These are phyloP conservation scores for Mangifera indica DNA, from an alignment of 345 rosid genomes.

Conservation along the genomic window DNA sequence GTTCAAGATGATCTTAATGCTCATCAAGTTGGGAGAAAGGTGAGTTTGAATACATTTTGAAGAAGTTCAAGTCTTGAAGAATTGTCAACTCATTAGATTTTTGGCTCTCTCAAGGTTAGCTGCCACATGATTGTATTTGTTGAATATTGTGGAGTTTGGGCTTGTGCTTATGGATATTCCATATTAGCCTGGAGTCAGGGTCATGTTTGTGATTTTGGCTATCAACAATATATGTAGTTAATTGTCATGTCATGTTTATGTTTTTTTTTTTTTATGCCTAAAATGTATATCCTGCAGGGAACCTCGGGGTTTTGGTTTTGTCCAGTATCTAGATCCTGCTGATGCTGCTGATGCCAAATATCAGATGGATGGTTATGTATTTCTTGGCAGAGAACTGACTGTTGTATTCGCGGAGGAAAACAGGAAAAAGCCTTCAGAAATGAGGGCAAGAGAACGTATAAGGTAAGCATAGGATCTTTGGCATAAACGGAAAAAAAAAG, in stretches of 20 bases:
- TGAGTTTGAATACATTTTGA: conserved; percentile 54
- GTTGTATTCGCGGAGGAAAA: conserved; percentile 90
- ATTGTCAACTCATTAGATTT: conserved; percentile 41
- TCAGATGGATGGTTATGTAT: conserved; percentile 79
- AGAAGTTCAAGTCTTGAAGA: conserved; percentile 65
- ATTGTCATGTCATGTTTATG: background rate
- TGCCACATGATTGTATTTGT: conserved; percentile 35
- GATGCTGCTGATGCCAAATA: conserved; percentile 92
- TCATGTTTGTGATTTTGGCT: conserved; percentile 16
- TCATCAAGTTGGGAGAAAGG: conserved; percentile 46
- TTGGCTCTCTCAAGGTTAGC: conserved; percentile 67
- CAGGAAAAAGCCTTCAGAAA: conserved; percentile 88
- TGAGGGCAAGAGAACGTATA: conserved; percentile 68
- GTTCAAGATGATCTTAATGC: conserved; percentile 44
- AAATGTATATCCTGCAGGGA: conserved; percentile 44
- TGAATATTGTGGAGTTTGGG: conserved; percentile 29
- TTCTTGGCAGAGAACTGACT: conserved; percentile 71
- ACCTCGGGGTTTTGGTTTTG: conserved; percentile 93
- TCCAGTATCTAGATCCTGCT: conserved; percentile 74
- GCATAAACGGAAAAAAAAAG: no score
- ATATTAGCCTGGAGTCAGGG: conserved; percentile 8
- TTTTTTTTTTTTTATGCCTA: background rate
- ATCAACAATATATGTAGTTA: background rate
- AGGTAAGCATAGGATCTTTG: conserved; percentile 36
- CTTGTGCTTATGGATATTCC: conserved; percentile 27